Base-by-base conservation (phyloP, 345 rosid species). In the Brassica cretica region DNA sequence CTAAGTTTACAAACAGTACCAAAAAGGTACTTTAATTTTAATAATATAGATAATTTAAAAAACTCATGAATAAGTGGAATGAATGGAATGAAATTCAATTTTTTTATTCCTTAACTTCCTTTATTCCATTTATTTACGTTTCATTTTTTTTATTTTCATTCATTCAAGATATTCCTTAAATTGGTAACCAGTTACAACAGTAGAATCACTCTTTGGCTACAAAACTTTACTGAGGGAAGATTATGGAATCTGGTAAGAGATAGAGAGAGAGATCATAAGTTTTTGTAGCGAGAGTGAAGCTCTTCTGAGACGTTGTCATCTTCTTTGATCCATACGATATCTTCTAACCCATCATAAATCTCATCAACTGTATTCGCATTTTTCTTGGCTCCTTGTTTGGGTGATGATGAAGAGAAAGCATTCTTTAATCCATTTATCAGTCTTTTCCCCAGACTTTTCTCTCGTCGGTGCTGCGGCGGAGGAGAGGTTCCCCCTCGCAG, bases 391-490 rank as follows among this genome's bases (percentile, higher is more conserved):
- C 66, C 72, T 67, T 84, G 79, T 76, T 81, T 92, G 5, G 89
- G 72, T 37, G 76, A 81, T 1, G 63, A 59, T 61, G 76, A 64
- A 78, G 85, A 68, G 27, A 93, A 89, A 32, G 83, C 87, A 5
- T 55, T 80, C 80, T 87, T 93, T 15, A 93, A 63, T 55, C 93
- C 91, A 11, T 66, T 73, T 1, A 93, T 79, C 84, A 89, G 83
- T 49, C 90, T 86, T 83, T 70, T 78, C 4, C 90, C 86, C 0
- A 83, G 68, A 53, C 77, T 83, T 82, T 83, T 87, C 21, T 66
- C 78, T 1, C 46, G 72, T 12, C 24, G 29, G 30, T 4, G 35
- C 66, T 32, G 35, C 6, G 8, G 61, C 58, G 55, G 77, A 69
- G 66, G 25, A 14, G 49, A 39, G 14, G 46, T 10, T 39, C 14